Conservation (phyloP, 108 stramenopile species). For the Cyclotella baltica region DNA sequence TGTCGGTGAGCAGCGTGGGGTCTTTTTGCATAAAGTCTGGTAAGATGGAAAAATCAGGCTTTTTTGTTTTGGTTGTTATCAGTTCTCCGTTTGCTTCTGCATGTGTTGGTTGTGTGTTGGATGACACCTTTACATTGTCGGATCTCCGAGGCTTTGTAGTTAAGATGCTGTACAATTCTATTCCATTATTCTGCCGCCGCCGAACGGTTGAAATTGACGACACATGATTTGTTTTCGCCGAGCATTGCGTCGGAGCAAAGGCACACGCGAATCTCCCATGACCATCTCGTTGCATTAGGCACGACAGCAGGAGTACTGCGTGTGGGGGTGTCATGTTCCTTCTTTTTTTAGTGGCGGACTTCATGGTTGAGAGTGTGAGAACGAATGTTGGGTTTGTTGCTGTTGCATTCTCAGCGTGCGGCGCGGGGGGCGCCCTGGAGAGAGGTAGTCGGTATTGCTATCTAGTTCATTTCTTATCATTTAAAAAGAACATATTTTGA, state of each 20-base stretch:
- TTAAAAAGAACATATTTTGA: too few species aligned
- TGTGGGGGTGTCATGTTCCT: neutral
- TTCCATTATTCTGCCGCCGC: too few species aligned
- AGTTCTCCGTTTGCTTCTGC: neutral
- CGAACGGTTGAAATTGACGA: too few species aligned
- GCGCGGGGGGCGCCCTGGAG: too few species aligned
- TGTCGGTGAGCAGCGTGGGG: conserved; percentile 22
- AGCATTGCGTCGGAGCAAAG: neutral
- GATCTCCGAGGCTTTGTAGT: neutral
- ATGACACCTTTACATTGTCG: neutral
- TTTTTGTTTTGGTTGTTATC: neutral
- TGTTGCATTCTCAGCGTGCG: too few species aligned
- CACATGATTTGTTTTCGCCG: neutral
- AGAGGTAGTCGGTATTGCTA: too few species aligned
- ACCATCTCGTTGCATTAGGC: neutral
- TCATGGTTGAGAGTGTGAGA: neutral
- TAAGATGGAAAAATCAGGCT: conserved; percentile 14
- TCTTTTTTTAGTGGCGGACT: neutral
- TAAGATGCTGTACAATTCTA: neutral
- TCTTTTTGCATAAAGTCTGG: conserved; percentile 54
- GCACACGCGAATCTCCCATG: neutral
- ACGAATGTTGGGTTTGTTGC: too few species aligned
- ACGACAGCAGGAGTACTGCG: neutral
- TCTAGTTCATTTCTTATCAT: too few species aligned
- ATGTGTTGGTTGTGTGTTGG: neutral